These are phyloP conservation scores for Metrosideros polymorpha DNA, from an alignment of 441 rosid species.

Conservation along the genomic window DNA sequence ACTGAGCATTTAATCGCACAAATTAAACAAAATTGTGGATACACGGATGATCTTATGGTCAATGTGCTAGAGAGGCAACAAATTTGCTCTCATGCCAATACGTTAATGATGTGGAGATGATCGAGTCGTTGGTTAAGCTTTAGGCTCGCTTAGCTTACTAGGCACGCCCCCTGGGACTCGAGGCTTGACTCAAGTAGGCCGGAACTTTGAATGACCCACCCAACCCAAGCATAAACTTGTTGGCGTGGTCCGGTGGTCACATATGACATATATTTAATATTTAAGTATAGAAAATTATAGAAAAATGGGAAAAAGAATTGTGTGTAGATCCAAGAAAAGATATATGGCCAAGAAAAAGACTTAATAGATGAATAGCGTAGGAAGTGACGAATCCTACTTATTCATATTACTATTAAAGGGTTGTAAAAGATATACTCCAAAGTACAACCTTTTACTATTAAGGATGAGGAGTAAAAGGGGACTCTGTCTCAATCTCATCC, in stretches of 20 bases:
- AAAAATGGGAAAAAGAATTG: too few relatives aligned
- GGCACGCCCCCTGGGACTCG: rapidly evolving
- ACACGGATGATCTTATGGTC: background rate
- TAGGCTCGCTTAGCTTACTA: too few relatives aligned
- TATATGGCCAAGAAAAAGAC: too few relatives aligned
- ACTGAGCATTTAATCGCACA: background rate
- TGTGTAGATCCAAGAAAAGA: too few relatives aligned
- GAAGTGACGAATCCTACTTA: too few relatives aligned
- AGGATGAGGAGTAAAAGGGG: too few relatives aligned
- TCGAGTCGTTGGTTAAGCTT: background rate
- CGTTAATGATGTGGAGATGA: background rate
- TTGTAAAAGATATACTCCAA: too few relatives aligned
- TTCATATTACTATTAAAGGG: too few relatives aligned
- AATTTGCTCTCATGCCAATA: background rate
- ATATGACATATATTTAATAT: background rate
- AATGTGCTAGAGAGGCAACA: background rate
- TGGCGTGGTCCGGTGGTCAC: background rate
- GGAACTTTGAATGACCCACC: background rate
- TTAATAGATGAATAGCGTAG: too few relatives aligned
- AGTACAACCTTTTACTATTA: too few relatives aligned
- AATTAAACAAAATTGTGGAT: background rate
- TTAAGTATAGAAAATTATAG: too few relatives aligned
- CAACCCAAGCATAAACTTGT: background rate
- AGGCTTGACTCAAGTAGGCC: rapidly evolving
- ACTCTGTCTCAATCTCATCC: too few relatives aligned